These are phyloP conservation scores for Umbilicaria muhlenbergii DNA, from an alignment of 495 filamentous ascomycete genomes.

Conservation along the genomic window DNA sequence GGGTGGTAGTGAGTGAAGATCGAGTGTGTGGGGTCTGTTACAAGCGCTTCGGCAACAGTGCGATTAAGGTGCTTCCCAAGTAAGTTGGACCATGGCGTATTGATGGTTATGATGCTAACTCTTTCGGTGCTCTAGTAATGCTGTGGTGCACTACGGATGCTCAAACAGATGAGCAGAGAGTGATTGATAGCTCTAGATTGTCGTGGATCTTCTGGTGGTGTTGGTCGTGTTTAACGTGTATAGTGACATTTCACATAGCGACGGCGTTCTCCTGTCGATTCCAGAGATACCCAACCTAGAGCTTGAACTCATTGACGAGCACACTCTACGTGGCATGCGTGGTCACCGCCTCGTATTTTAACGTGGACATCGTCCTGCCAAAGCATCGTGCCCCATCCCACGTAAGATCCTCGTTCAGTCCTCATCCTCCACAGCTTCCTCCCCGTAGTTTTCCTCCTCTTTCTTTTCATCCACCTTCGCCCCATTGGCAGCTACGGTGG, in stretches of 20 bases:
- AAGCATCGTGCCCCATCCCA: too few species aligned
- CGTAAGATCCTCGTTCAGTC: slow-evolving; percentile 10
- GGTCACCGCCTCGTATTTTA: too few species aligned
- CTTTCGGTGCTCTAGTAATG: slow-evolving; percentile 23
- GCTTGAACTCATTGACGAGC: too few species aligned
- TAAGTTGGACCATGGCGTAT: slow-evolving; percentile 19
- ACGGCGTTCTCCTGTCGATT: too few species aligned
- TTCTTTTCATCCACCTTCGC: slow-evolving; percentile 37
- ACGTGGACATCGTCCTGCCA: too few species aligned
- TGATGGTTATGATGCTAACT: background rate
- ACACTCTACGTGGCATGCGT: too few species aligned
- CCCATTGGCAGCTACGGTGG: slow-evolving; percentile 22
- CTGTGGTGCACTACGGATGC: slow-evolving; percentile 77
- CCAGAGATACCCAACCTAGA: too few species aligned
- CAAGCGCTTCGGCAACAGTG: slow-evolving; percentile 79
- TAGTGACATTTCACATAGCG: too few species aligned
- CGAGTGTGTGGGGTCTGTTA: slow-evolving; percentile 82
- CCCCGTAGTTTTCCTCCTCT: slow-evolving; percentile 79
- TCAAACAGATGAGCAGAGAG: slow-evolving; percentile 26
- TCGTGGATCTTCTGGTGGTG: background rate
- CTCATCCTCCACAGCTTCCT: slow-evolving; percentile 51
- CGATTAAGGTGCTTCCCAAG: slow-evolving; percentile 62
- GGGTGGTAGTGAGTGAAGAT: slow-evolving; percentile 72
- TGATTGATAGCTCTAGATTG: background rate
- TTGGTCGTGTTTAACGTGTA: background rate